These are phyloP conservation scores for Yamadazyma mexicana DNA, from an alignment of 1,139 yeast species.

Conservation along the genomic window DNA sequence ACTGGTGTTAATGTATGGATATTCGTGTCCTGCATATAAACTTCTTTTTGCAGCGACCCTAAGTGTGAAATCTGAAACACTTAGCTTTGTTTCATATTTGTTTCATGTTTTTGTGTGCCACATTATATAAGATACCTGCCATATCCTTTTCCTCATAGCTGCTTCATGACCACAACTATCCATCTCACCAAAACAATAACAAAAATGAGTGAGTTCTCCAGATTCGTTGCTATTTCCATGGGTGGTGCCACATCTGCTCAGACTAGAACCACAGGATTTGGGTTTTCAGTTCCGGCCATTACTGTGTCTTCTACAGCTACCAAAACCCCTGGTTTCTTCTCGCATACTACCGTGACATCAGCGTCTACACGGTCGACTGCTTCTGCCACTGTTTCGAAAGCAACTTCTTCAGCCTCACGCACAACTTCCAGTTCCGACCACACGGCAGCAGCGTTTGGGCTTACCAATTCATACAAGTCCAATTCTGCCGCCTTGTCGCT, in stretches of 20 bases:
- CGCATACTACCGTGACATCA: too few species aligned
- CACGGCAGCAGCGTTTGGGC: not conserved
- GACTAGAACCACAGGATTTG: not conserved
- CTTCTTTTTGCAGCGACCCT: not conserved
- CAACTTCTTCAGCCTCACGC: not conserved
- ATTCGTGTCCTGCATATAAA: slow-evolving; percentile 1
- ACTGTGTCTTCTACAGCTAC: slow-evolving; percentile 6
- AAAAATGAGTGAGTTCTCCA: slow-evolving; percentile 6
- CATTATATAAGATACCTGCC: slow-evolving; percentile 4
- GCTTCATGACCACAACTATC: slow-evolving; percentile 1
- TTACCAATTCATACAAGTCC: not conserved
- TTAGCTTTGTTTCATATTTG: slow-evolving; percentile 9
- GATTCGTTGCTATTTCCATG: slow-evolving; percentile 2
- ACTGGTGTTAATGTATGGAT: not conserved
- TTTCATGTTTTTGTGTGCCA: slow-evolving; percentile 4
- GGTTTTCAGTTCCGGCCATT: slow-evolving; percentile 1
- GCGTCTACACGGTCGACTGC: too few species aligned
- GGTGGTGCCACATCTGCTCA: slow-evolving; percentile 1
- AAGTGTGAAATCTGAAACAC: slow-evolving; percentile 8
- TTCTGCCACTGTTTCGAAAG: not conserved
- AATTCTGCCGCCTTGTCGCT: slow-evolving; percentile 31
- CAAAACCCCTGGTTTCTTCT: too few species aligned
- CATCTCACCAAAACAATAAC: slow-evolving; percentile 4
- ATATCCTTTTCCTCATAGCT: not conserved
- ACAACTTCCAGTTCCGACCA: not conserved